These are phyloP conservation scores for Cutaneotrichosporon sp. DNA, from an alignment of 1,284 basidiomycete species.

Conservation along the genomic window DNA sequence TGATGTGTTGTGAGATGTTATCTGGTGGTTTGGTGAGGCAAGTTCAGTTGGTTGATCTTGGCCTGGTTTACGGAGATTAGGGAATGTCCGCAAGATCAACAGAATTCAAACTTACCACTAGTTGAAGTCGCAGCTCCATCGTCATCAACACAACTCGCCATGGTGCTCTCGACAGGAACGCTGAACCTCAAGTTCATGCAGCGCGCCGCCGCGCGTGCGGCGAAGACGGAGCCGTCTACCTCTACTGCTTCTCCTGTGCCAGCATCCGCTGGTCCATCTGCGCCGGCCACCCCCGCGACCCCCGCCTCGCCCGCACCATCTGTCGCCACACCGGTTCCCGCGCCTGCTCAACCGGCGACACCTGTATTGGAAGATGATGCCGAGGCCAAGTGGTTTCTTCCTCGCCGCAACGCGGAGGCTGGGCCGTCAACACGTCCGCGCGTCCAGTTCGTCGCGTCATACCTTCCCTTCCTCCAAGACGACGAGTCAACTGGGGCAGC, in stretches of 20 bases:
- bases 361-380: constrained; percentile 19
- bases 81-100: constrained; percentile 7
- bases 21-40: neutral
- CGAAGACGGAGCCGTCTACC: neutral
- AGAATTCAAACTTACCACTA: constrained; percentile 7
- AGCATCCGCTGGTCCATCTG: constrained; percentile 3
- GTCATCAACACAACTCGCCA: constrained; percentile 4
- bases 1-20: neutral
- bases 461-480: constrained; percentile 37
- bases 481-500: constrained; percentile 14
- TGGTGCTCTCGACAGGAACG: constrained; percentile 46
- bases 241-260: neutral
- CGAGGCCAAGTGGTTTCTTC: constrained; percentile 33
- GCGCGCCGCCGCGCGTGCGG: constrained; percentile 37
- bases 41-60: neutral
- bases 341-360: neutral
- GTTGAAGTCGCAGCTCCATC: neutral
- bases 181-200: constrained; percentile 53
- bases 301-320: constrained; percentile 12
- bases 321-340: constrained; percentile 11
- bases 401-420: constrained; percentile 19
- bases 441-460: constrained; percentile 35
- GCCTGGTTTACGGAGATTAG: constrained; percentile 3
- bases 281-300: neutral
- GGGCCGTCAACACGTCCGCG: constrained; percentile 16